Conservation (phyloP, 2,329 filamentous ascomycete species). For the Hypoxylon sp. region DNA sequence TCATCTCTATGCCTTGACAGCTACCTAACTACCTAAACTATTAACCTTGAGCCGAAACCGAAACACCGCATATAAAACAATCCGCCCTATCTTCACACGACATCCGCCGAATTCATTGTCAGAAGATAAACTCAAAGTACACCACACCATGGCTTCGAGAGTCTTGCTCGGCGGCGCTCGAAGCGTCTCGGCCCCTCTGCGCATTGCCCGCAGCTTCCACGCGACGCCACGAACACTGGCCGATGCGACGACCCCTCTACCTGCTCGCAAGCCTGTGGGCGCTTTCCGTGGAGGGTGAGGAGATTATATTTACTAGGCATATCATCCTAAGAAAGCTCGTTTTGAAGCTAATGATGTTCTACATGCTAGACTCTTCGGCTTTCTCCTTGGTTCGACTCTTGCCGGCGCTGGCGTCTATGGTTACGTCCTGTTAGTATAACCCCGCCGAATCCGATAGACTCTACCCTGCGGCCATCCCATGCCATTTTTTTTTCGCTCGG, state of each 20-base stretch:
- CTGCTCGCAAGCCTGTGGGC: constrained; percentile 66
- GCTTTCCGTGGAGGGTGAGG: constrained; percentile 70
- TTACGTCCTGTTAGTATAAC: constrained; percentile 72
- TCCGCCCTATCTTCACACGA: constrained; percentile 3
- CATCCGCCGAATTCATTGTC: constrained; percentile 1
- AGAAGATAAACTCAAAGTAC: too few species aligned
- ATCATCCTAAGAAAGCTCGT: not conserved
- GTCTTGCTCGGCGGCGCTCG: constrained; percentile 52
- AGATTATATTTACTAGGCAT: not conserved
- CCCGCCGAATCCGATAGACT: not conserved
- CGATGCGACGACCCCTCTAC: constrained; percentile 56
- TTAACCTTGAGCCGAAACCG: not conserved
- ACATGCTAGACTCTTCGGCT: constrained; percentile 79
- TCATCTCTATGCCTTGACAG: too few species aligned
- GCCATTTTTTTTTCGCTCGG: not conserved
- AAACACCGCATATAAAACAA: constrained; percentile 14
- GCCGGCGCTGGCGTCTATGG: constrained; percentile 87
- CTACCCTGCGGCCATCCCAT: not conserved
- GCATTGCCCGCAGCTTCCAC: constrained; percentile 56
- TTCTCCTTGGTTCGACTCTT: constrained; percentile 83
- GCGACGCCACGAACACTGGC: constrained; percentile 56
- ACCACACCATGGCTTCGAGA: constrained; percentile 59
- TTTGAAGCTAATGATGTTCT: not conserved
- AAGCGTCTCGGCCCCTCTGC: constrained; percentile 45
- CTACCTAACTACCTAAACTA: too few species aligned